Conservation (phyloP, 2,329 filamentous ascomycete genomes). For the Teratosphaeria viscida region DNA sequence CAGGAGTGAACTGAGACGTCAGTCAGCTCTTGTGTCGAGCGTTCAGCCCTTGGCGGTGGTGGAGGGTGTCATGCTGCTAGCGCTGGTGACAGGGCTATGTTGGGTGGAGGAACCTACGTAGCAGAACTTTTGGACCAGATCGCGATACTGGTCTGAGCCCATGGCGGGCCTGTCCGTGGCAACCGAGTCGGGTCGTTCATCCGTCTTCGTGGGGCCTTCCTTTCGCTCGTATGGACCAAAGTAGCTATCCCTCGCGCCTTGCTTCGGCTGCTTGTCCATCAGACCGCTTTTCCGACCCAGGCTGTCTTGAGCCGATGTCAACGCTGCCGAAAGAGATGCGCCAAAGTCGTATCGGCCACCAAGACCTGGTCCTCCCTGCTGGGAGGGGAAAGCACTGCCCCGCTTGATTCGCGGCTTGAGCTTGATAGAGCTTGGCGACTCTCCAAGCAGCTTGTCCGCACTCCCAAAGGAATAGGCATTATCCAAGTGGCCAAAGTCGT, state of each 20-base stretch:
- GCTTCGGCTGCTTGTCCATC: constrained; percentile 26
- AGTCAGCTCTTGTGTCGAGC: constrained; percentile 19
- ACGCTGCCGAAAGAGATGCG: constrained; percentile 76
- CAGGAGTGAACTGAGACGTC: constrained; percentile 25
- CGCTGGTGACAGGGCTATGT: background rate
- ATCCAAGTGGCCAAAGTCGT: constrained; percentile 54
- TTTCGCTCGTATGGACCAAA: constrained; percentile 28
- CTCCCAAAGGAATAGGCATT: constrained; percentile 33
- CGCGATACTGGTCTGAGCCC: constrained; percentile 83
- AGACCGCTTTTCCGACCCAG: constrained; percentile 46
- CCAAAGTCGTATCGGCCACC: constrained; percentile 93
- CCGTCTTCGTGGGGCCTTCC: constrained; percentile 18
- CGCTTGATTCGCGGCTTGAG: constrained; percentile 57
- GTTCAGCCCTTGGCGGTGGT: constrained; percentile 15
- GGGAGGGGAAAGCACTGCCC: constrained; percentile 46
- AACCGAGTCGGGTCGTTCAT: constrained; percentile 41
- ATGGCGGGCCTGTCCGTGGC: constrained; percentile 57
- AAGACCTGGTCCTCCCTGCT: constrained; percentile 49
- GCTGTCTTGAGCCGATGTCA: constrained; percentile 60
- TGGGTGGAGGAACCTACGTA: constrained; percentile 69
- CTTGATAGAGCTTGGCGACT: constrained; percentile 52
- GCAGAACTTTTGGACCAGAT: constrained; percentile 97
- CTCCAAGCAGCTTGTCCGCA: constrained; percentile 40
- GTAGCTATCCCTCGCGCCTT: constrained; percentile 27
- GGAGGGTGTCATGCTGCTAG: constrained; percentile 19